Percentiles rank a stretch among this genome's conserved stretches.
These are phyloP conservation scores for Quercus lobata DNA, from an alignment of 331 rosid species.

Conservation along the genomic window DNA sequence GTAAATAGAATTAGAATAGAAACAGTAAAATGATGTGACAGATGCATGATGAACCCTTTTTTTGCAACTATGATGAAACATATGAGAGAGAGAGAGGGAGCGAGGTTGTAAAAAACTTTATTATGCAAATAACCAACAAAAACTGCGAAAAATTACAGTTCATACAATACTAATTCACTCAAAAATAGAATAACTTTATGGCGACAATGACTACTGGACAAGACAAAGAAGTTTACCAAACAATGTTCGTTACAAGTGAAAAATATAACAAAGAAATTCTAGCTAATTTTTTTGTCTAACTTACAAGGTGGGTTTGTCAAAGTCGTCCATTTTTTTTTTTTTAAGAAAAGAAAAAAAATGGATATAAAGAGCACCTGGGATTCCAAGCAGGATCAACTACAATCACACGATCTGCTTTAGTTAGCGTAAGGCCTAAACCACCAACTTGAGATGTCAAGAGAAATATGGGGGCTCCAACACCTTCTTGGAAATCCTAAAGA, in stretches of 20 bases:
- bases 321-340: neutral
- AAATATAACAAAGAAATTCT: neutral
- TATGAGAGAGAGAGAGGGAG: too few relatives aligned
- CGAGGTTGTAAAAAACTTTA: neutral
- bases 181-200: neutral
- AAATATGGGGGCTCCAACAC: constrained; percentile 74
- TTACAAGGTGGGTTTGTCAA: neutral
- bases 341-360: neutral
- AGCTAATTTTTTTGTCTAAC: neutral
- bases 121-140: neutral
- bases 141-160: too few relatives aligned
- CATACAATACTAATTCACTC: too few relatives aligned
- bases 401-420: constrained; percentile 96
- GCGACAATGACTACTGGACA: neutral
- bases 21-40: neutral
- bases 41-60: neutral
- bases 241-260: neutral
- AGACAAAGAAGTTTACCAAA: neutral
- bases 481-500: constrained; percentile 85
- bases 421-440: constrained; percentile 94
- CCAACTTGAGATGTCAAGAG: constrained; percentile 98
- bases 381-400: constrained; percentile 99
- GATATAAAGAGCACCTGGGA: constrained; percentile 61
- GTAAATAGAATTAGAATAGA: neutral
- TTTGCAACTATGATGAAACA: too few relatives aligned